phyloP scores from a whole-genome alignment of 441 rosid species.

The Melastoma candidum region DNA sequence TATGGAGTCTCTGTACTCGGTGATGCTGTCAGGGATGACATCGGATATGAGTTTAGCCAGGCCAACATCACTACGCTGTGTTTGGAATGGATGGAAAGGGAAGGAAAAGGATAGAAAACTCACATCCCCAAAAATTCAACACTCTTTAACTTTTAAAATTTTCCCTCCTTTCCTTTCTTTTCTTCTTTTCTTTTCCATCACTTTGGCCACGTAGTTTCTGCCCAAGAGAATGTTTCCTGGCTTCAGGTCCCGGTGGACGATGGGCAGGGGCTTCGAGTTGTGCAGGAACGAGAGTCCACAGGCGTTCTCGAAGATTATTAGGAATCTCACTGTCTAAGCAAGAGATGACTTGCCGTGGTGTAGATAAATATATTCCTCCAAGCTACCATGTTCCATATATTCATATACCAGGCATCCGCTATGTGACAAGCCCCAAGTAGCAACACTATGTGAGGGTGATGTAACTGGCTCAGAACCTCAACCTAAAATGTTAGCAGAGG shows the following conservation, averaged over 20 bases:
- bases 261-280: constrained; percentile 82
- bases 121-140: no score
- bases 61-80: constrained; percentile 45
- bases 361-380: constrained; percentile 53
- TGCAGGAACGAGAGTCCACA: constrained; percentile 83
- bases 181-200: constrained; percentile 15
- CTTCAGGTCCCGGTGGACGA: constrained; percentile 83
- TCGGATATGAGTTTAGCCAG: constrained; percentile 66
- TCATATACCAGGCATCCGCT: constrained; percentile 77
- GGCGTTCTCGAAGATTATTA: constrained; percentile 61
- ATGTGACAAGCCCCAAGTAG: constrained; percentile 88
- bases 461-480: constrained; percentile 74
- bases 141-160: no score
- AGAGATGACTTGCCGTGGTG: constrained; percentile 53
- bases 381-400: constrained; percentile 81
- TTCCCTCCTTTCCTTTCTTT: no score
- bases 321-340: constrained; percentile 79
- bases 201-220: constrained; percentile 67
- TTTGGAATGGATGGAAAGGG: no score
- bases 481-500: constrained; percentile 32
- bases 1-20: constrained; percentile 52
- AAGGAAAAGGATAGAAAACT: no score
- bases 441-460: constrained; percentile 71
- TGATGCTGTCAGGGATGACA: constrained; percentile 59
- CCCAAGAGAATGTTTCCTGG: constrained; percentile 73